Evolutionary conservation across 495 filamentous ascomycete genomes (phyloP).

Genomic region (Annulohypoxylon nitens): DNA sequence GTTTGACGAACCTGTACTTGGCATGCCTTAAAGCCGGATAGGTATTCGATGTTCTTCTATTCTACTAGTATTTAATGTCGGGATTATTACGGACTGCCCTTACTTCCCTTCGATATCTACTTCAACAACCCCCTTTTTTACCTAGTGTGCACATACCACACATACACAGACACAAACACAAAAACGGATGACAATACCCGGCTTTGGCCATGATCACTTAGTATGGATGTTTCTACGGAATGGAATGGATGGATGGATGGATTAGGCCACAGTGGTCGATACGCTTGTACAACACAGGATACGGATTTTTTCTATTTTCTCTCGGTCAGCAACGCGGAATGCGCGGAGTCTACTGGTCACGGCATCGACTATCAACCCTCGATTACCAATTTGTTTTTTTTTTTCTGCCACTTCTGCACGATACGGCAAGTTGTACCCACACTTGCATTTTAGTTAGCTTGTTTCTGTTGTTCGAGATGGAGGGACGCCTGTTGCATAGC

Average conservation of each 20-base stretch:
- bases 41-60: not conserved
- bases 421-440: not conserved
- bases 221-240: conserved; percentile 21
- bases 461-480: not conserved
- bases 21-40: conserved; percentile 2
- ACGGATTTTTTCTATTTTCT: conserved; percentile 17
- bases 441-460: not conserved
- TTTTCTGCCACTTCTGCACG: not conserved
- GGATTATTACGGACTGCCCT: conserved; percentile 8
- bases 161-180: conserved; percentile 28
- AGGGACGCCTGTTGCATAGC: conserved; percentile 3
- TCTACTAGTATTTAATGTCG: conserved; percentile 10
- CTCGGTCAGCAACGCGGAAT: conserved; percentile 35
- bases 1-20: conserved; percentile 57
- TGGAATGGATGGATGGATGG: conserved; percentile 31
- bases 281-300: conserved; percentile 36
- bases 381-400: conserved; percentile 6
- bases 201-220: conserved; percentile 41
- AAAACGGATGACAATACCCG: conserved; percentile 42
- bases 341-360: conserved; percentile 38
- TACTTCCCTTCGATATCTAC: conserved; percentile 25
- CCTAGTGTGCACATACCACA: conserved; percentile 19
- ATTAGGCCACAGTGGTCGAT: conserved; percentile 8
- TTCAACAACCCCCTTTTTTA: conserved; percentile 1
- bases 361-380: not conserved